phyloP scores from a whole-genome alignment of 2,329 filamentous ascomycete species.

The Thyridium curvatum region DNA sequence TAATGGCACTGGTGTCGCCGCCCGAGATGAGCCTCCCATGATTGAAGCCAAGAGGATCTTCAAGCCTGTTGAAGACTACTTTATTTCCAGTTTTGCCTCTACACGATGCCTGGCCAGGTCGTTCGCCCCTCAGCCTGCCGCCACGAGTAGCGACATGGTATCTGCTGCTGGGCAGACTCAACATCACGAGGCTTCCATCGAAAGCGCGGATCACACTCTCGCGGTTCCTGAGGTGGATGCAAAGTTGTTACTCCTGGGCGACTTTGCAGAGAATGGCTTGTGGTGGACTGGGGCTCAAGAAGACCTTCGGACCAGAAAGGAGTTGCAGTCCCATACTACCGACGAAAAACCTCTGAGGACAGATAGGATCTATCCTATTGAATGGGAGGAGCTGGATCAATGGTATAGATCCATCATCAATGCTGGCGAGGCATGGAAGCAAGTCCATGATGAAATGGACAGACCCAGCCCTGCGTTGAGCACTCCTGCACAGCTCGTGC shows the following conservation, averaged over 20 bases:
- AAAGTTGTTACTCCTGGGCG: conserved; percentile 66
- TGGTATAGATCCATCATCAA: conserved; percentile 71
- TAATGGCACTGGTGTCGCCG: conserved; percentile 6
- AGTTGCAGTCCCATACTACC: conserved; percentile 28
- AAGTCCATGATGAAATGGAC: conserved; percentile 48
- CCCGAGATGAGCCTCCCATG: conserved; percentile 19
- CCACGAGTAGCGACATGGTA: conserved; percentile 7
- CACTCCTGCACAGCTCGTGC: conserved; percentile 26
- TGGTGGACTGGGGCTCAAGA: conserved; percentile 69
- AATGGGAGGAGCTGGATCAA: conserved; percentile 64
- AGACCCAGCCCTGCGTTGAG: conserved; percentile 20
- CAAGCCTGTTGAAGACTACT: conserved; percentile 70
- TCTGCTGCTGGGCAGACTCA: conserved; percentile 5
- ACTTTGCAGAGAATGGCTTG: conserved; percentile 73
- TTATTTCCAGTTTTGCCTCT: conserved; percentile 61
- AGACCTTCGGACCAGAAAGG: conserved; percentile 23
- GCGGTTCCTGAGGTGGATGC: conserved; percentile 61
- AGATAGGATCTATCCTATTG: conserved; percentile 37
- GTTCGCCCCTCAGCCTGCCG: conserved; percentile 51
- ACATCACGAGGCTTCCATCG: conserved; percentile 24
- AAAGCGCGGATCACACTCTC: conserved; percentile 25
- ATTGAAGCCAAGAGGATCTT: conserved; percentile 58
- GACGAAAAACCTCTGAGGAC: conserved; percentile 36
- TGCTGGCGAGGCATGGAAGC: conserved; percentile 61
- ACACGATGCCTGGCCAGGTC: conserved; percentile 71